Evolutionary conservation across 805 yeast genomes (phyloP), one percentile per base, ranked within the genome.

Genomic region (Yarrowia sp.): DNA sequence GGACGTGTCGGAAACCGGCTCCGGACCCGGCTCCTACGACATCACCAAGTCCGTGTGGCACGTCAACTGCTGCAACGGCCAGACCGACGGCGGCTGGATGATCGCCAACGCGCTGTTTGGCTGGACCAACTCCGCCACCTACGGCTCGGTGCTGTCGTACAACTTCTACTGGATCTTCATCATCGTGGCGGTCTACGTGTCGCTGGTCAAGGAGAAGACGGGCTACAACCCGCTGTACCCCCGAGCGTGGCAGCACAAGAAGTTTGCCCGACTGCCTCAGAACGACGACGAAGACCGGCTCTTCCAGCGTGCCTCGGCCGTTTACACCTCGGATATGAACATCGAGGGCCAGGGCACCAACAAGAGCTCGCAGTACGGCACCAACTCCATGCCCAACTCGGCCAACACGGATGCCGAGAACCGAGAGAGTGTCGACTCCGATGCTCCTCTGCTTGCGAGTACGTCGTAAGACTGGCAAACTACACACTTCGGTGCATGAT

Each of bases 61-160:
- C 80, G 96, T 94, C 70, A 92, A 94, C 84, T 94, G 98, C 82
- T 94, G 98, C 82, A 92, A 92, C 79, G 98, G 98, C 53, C 93
- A 89, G 79, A 82, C 84, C 69, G 94, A 90, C 79, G 87, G 89
- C 72, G 98, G 98, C 81, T 94, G 98, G 98, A 97, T 92, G 85
- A 87, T 94, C 70, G 95, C 95, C 84, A 94, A 94, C 76, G 91
- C 98, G 33, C 79, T 94, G 68, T 82, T 94, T 71, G 99, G 98
- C 70, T 94, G 99, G 99, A 97, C 92, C 81, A 94, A 94, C 80
- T 86, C 97, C 67, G 98, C 97, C 70, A 92, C 97, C 72, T 85
- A 91, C 76, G 97, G 97, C 68, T 91, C 97, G 3, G 93, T 94
- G 69, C 80, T 94, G 64, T 86, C 94, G 56, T 94, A 94, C 83